Base-by-base conservation (phyloP, 352 stramenopile species). In the Phytophthora agathidicida region DNA sequence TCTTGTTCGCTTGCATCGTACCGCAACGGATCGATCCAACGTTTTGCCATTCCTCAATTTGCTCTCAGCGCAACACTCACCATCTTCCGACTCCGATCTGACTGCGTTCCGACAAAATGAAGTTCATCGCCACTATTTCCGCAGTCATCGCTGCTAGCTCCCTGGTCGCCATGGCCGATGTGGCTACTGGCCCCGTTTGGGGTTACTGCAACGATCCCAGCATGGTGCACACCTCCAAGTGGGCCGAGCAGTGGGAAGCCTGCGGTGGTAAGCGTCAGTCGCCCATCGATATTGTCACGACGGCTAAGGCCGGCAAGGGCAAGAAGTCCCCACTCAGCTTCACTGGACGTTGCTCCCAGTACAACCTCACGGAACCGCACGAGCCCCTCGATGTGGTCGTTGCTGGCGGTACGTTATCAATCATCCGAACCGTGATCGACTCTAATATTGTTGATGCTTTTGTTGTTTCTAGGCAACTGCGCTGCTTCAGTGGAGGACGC, bases 201-300 rank as follows among this genome's bases (percentile, higher is more conserved):
- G 65, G 65, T 7, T 82, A 82, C 43, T 35, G 39, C 23, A 39
- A 60, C 35, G 50, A 75, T 11, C 13, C 45, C 11, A 66, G 52
- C 13, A 65, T 79, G 50, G 57, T 71, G 11, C 17, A 48, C 39
- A 59, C 57, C 16, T 42, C 52, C 27, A 31, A 70, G 23, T 83
- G 73, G 74, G 50, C 31, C 10, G 16, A 50, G 4, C 24, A 56
- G 17, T 78, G 55, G 50, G 5, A 41, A 3, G 32, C 54, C 5
- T 84, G 71, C 30, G 55, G 39, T 45, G 71, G 74, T 28, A 19
- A 36, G 2, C 56, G 61, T 11, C 74, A 84, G 53, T 84, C 74
- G 17, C 74, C 74, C 24, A 77, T 84, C 42, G 56, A 84, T 37
- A 76, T 84, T 33, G 32, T 50, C 10, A 58, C 57, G 4, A 54